Evolutionary conservation across 371 early-diverging fungal species (phyloP).

Genomic region (Syncephalastrum racemosum): DNA sequence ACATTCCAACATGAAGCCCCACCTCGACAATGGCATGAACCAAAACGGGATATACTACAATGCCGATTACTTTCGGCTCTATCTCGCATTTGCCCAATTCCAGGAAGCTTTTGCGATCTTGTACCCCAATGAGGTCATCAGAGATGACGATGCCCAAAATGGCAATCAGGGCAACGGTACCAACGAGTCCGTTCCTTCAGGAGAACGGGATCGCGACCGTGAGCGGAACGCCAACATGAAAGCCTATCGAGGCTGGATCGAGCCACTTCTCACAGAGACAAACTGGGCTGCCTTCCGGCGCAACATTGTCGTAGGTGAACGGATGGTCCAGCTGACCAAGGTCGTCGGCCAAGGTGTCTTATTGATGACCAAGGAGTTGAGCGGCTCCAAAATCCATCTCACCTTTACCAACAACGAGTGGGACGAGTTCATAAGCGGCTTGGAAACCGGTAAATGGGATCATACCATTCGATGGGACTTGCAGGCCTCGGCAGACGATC

Average conservation of each 20-base stretch:
- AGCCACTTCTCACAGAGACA: constrained; percentile 38
- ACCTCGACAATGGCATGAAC: constrained; percentile 51
- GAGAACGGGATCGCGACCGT: constrained; percentile 33
- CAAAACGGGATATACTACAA: constrained; percentile 55
- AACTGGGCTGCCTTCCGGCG: constrained; percentile 55
- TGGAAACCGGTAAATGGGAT: constrained; percentile 36
- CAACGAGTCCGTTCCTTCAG: background rate
- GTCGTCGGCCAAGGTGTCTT: constrained; percentile 45
- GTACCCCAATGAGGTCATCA: constrained; percentile 37
- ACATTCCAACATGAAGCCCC: constrained; percentile 49
- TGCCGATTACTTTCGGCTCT: constrained; percentile 44
- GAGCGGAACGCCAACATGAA: constrained; percentile 48
- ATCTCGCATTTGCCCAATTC: constrained; percentile 48
- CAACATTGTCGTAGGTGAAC: constrained; percentile 50
- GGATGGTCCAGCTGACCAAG: constrained; percentile 44
- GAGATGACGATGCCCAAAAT: background rate
- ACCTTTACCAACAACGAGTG: constrained; percentile 54
- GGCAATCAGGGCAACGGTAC: constrained; percentile 6
- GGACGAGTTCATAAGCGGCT: constrained; percentile 46
- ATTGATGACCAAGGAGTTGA: constrained; percentile 50
- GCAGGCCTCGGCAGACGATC: background rate
- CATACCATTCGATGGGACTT: constrained; percentile 35
- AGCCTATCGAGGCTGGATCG: constrained; percentile 49
- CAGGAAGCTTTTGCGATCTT: constrained; percentile 32
- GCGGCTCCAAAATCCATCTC: constrained; percentile 48